Conservation (phyloP, 768 basidiomycete genomes). For the Rhodosporidiobolus sp. region DNA sequence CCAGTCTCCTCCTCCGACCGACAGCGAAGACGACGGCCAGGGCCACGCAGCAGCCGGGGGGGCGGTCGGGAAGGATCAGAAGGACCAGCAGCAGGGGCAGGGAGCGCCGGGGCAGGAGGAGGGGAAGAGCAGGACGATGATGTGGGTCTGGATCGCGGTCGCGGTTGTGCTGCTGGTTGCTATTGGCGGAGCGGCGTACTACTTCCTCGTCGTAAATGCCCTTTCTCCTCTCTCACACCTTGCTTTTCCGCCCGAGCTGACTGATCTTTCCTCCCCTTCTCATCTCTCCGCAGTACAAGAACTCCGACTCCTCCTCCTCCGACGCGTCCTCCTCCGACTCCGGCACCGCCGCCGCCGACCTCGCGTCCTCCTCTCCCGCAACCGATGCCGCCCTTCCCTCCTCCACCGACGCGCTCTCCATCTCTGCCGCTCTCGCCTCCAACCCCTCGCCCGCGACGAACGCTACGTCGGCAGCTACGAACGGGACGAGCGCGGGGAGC, state of each 20-base stretch:
- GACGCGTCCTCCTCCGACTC: not conserved
- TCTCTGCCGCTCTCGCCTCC: not conserved
- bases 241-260: not conserved
- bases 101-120: constrained; percentile 48
- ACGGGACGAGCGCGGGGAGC: not conserved
- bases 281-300: not conserved
- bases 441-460: too few relatives aligned
- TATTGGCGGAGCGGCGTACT: not conserved
- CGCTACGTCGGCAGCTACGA: not conserved
- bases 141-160: constrained; percentile 3
- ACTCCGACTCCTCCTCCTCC: not conserved
- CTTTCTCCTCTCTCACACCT: not conserved
- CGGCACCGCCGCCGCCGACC: not conserved
- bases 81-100: not conserved
- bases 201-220: not conserved
- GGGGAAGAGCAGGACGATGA: not conserved
- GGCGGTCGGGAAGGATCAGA: too few relatives aligned
- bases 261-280: too few relatives aligned
- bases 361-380: not conserved
- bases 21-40: not conserved
- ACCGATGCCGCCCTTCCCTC: not conserved
- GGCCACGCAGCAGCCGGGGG: too few relatives aligned
- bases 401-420: not conserved
- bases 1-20: not conserved
- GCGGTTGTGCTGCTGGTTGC: constrained; percentile 5